Percentiles rank a stretch among this genome's conserved stretches.
These are phyloP conservation scores for Candida nemodendra DNA, from an alignment of 805 yeast species.

Conservation along the genomic window DNA sequence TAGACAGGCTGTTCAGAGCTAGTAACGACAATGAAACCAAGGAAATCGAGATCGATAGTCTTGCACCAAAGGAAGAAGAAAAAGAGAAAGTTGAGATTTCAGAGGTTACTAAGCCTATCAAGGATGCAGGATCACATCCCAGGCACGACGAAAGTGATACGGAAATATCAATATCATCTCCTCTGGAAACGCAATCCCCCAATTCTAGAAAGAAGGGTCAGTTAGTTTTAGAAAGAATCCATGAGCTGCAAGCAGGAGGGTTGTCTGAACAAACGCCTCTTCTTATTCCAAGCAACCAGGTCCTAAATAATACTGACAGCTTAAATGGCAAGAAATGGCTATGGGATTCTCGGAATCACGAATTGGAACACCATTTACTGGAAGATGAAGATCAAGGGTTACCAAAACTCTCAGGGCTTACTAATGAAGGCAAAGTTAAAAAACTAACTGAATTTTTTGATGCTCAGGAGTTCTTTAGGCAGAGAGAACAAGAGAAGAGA, in stretches of 20 bases:
- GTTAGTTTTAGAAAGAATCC: slow-evolving; percentile 24
- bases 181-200: slow-evolving; percentile 9
- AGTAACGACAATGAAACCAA: slow-evolving; percentile 31
- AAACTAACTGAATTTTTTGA: slow-evolving; percentile 68
- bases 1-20: slow-evolving; percentile 68
- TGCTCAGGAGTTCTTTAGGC: slow-evolving; percentile 82
- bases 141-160: slow-evolving; percentile 4
- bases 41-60: slow-evolving; percentile 13
- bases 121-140: slow-evolving; percentile 16
- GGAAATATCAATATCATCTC: not conserved
- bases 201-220: slow-evolving; percentile 20
- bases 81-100: slow-evolving; percentile 15
- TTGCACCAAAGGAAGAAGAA: slow-evolving; percentile 21
- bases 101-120: slow-evolving; percentile 13
- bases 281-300: slow-evolving; percentile 5
- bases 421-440: slow-evolving; percentile 47
- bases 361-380: slow-evolving; percentile 21
- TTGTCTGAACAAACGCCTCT: slow-evolving; percentile 4
- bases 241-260: slow-evolving; percentile 20
- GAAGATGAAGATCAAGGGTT: slow-evolving; percentile 16
- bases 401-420: slow-evolving; percentile 16
- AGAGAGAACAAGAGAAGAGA: slow-evolving; percentile 75
- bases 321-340: slow-evolving; percentile 15
- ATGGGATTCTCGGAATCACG: slow-evolving; percentile 25
- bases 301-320: slow-evolving; percentile 1